Base-by-base conservation (phyloP, 768 basidiomycete species). In the Podaxis mareebaensis region DNA sequence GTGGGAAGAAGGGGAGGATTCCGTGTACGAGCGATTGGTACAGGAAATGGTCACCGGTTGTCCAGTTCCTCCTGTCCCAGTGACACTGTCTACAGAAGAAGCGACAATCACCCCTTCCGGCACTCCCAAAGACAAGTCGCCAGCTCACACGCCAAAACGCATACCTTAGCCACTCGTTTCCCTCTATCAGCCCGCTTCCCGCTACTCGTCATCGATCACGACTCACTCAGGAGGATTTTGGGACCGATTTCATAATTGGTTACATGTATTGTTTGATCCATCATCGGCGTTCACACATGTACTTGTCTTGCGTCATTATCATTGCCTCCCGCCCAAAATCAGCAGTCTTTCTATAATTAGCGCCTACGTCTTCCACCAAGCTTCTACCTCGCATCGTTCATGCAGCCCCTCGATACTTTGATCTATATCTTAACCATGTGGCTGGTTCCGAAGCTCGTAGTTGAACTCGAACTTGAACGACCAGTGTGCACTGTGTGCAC, bases 1-100 rank as follows among this genome's bases (percentile, higher is more conserved):
- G 24, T 61, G 66, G 63, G 44, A 66, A 17, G 15, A 15, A 36
- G 52, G 57, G 4, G 63, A 64, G 12, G 63, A 64, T 53, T 64
- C 63, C 4, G 63, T 64, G 17, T 63, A 64, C 15, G 63, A 64
- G 55, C 51, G 66, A 22, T 13, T 66, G 13, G n/a, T 63, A 44
- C 40, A 46, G 46, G 51, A 62, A 48, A 44, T 53, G 44, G 49
- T 49, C 24, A 48, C 61, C 2, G 61, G 46, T 10, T 3, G 20
- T 7, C 55, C 61, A 15, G 54, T 57, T 3, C 10, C 22, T 11
- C 60, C 60, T 42, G 28, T 26, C 3, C 20, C 22, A 28, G 40
- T 61, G 17, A 22, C 52, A 5, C 13, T 61, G 17, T 15, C 60
- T 0, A 22, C 38, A 17, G 58, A 58, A 15, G 30, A 58, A 15